A percentile compares a stretch with the other conserved stretches of the same genome.
These are phyloP conservation scores for Pseudogymnoascus sp. DNA, from an alignment of 2,329 filamentous ascomycete genomes.

Conservation along the genomic window DNA sequence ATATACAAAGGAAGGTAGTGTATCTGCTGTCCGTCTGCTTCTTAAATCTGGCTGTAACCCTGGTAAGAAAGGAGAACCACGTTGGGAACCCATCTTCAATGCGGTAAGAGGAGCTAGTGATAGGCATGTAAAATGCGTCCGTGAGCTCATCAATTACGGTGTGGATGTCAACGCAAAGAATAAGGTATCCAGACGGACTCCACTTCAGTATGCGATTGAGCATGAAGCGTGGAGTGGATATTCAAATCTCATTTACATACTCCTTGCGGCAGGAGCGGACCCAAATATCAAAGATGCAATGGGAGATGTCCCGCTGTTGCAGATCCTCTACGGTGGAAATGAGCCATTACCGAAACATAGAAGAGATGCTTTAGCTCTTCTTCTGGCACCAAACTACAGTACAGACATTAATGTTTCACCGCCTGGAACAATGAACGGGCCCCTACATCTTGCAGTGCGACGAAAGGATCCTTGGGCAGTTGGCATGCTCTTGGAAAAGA, in stretches of 20 bases:
- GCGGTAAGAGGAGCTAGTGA: conserved; percentile 11
- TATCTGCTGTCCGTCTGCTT: conserved; percentile 1
- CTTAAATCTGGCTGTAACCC: conserved; percentile 10
- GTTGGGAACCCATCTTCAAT: conserved; percentile 10
- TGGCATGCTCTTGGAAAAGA: conserved; percentile 13
- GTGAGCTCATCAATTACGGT: conserved; percentile 10
- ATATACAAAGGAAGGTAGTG: conserved; percentile 11
- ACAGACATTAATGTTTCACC: conserved; percentile 11
- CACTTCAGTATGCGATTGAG: conserved; percentile 11
- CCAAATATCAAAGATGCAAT: conserved; percentile 8
- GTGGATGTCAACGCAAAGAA: conserved; percentile 10
- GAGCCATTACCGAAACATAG: conserved; percentile 8
- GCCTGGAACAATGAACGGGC: conserved; percentile 11
- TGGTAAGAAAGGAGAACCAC: conserved; percentile 10
- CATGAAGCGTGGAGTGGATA: conserved; percentile 12
- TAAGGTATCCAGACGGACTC: conserved; percentile 8
- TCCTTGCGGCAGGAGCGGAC: conserved; percentile 12
- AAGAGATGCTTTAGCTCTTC: conserved; percentile 12
- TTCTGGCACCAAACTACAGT: conserved; percentile 7
- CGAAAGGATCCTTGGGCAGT: conserved; percentile 11
- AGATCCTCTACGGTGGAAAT: conserved; percentile 9
- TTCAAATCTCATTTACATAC: conserved; percentile 11
- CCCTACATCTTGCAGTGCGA: conserved; percentile 14
- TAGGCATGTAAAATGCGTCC: conserved; percentile 12
- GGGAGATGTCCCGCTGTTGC: conserved; percentile 10